Evolutionary conservation across 2,329 filamentous ascomycete species (phyloP), one percentile per base, ranked within the genome.

Genomic region (Phialophora chinensis): DNA sequence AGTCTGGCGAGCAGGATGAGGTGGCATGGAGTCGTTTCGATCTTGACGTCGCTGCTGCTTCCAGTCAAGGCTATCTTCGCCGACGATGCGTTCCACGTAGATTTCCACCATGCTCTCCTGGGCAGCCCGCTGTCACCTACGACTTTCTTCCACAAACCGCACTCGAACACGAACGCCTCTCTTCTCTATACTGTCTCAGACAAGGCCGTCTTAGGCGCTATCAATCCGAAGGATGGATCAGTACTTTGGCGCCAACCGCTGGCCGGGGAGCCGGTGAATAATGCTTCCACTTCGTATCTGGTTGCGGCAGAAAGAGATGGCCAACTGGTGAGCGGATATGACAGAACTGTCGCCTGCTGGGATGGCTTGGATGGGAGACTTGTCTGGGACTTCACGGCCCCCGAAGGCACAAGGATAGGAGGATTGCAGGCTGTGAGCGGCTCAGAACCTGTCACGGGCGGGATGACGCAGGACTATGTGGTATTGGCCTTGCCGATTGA

Each of bases 101-200:
- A 99, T 80, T 98, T 93, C 82, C 94, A 98, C 80, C 89, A 96
- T 81, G 88, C 91, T 71, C 88, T 98, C 57, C 83, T 99, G 74
- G 95, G 95, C 75, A 81, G 91, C 44, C 93, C 95, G 62, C 90
- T 90, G 77, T 83, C 87, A 77, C 87, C 91, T 69, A 91, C 92
- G 68, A 97, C 94, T 73, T 96, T 98, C 85, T 98, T 98, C 87
- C 92, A 97, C 81, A 90, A 89, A 73, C 94, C 95, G 47, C 86
- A 90, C 74, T 85, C 87, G 69, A 87, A 89, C 72, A 93, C 94
- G 69, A 92, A 91, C 78, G 93, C 93, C 42, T 94, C 91, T 62
- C 85, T 99, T 44, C 85, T 99, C 60, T 99, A 97, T 78, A 96
- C 95, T 0, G 82, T 98, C 53, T 96, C 92, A 70, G 91, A 97